Percentiles rank a stretch among this genome's conserved stretches.
These are phyloP conservation scores for Elongisporangium undulatum DNA, from an alignment of 352 stramenopile species.

Conservation along the genomic window DNA sequence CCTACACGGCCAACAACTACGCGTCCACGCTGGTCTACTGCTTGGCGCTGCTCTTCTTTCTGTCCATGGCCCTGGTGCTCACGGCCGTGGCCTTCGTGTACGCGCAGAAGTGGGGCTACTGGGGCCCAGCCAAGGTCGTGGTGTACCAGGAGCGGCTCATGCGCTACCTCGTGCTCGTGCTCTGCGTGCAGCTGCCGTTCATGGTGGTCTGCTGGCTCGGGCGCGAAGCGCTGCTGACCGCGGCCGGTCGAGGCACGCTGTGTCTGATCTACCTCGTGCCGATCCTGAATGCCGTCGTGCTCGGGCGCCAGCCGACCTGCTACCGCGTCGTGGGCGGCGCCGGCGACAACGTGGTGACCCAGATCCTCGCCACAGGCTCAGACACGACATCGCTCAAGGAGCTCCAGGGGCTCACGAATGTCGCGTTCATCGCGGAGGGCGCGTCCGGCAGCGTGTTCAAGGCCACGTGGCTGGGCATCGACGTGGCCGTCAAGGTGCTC, in stretches of 20 bases:
- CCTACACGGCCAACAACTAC: constrained; percentile 16
- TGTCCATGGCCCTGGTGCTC: constrained; percentile 27
- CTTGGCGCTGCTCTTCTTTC: constrained; percentile 20
- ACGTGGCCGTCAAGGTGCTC: constrained; percentile 72
- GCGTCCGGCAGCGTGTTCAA: constrained; percentile 61
- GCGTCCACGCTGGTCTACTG: constrained; percentile 18
- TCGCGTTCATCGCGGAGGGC: constrained; percentile 57
- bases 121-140: background rate
- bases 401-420: constrained; percentile 47
- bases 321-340: background rate
- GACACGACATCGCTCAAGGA: constrained; percentile 50
- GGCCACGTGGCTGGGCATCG: constrained; percentile 64
- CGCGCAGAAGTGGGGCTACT: constrained; percentile 8
- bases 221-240: constrained; percentile 15
- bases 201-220: constrained; percentile 35
- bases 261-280: constrained; percentile 42
- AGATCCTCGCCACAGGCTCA: constrained; percentile 33
- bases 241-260: constrained; percentile 28
- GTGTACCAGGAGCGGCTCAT: constrained; percentile 38
- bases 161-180: constrained; percentile 42
- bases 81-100: constrained; percentile 28
- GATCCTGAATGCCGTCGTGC: constrained; percentile 50
- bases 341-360: constrained; percentile 31
- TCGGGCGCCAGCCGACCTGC: constrained; percentile 19
- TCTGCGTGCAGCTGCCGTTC: constrained; percentile 40